These are phyloP conservation scores for Alternaria gansuensis DNA, from an alignment of 2,329 filamentous ascomycete genomes.

Conservation along the genomic window DNA sequence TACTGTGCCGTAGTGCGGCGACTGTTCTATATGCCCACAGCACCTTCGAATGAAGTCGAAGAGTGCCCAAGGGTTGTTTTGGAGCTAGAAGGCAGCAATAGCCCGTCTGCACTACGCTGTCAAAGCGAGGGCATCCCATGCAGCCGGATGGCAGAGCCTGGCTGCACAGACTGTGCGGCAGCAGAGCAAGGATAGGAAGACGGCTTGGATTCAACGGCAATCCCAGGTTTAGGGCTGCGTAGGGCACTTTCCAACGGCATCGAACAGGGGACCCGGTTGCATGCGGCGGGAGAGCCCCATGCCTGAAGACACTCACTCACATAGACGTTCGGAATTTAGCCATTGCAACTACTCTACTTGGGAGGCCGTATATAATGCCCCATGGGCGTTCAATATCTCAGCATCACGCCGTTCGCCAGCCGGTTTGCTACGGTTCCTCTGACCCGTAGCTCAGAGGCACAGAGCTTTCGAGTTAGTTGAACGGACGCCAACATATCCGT, in stretches of 20 bases:
- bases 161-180: constrained; percentile 41
- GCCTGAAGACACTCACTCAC: constrained; percentile 39
- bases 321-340: constrained; percentile 45
- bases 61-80: constrained; percentile 35
- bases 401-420: constrained; percentile 25
- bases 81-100: constrained; percentile 37
- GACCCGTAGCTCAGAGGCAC: constrained; percentile 32
- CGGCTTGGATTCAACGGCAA: constrained; percentile 43
- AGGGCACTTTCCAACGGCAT: constrained; percentile 38
- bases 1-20: constrained; percentile 29
- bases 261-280: constrained; percentile 40
- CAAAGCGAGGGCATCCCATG: constrained; percentile 44
- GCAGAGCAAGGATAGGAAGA: constrained; percentile 39
- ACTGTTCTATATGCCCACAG: constrained; percentile 37
- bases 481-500: constrained; percentile 16
- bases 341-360: constrained; percentile 47
- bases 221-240: constrained; percentile 44
- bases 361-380: constrained; percentile 42
- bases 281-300: constrained; percentile 39
- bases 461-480: constrained; percentile 13
- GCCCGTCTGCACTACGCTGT: constrained; percentile 42
- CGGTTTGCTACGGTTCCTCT: constrained; percentile 38
- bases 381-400: constrained; percentile 44
- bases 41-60: constrained; percentile 23
- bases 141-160: constrained; percentile 31